Base-by-base conservation (phyloP, 768 basidiomycete genomes). In the Lanmaoa rubissima region DNA sequence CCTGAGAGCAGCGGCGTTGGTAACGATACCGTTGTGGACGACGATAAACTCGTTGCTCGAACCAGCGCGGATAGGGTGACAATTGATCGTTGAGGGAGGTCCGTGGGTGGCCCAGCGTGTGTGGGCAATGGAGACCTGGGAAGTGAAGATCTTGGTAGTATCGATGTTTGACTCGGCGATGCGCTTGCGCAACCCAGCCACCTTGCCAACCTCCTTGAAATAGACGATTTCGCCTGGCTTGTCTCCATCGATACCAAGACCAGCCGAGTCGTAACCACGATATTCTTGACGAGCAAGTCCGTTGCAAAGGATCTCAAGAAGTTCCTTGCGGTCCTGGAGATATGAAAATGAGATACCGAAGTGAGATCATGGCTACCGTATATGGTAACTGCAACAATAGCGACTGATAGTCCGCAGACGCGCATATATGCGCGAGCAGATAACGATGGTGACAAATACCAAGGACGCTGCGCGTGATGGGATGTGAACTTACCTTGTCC, bases 81-180 rank as follows among this genome's bases (percentile, higher is more conserved):
- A 98, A 76, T 99, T 99, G 65, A 81, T 73, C 51, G 85, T 81
- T 4, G 87, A 89, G 21, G 94, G 95, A 19, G 87, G 83, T 38
- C 97, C 97, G 70, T 99, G 97, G 19, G 97, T 99, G 2, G 97
- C 97, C 97, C 97, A 99, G 62, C 97, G 92, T 13, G 97, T 99
- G 77, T 99, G 97, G 13, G 96, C 96, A 75, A 99, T 98, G 39
- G 93, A 94, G 44, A 95, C 93, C 76, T 98, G 94, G 41, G 87
- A 85, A 50, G 92, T 69, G 74, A 84, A 87, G 38, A 82, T 79
- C 79, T 92, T 94, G 68, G 80, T 75, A 57, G 89, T 86, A 71
- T 96, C 82, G 64, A 93, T 66, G 60, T 68, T 72, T 31, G 91
- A 85, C 54, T 78, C 76, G 40, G 86, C 83, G 68, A 97, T 94